These are phyloP conservation scores for Maudiozyma serrabonitensis DNA, from an alignment of 805 yeast species.

Conservation along the genomic window DNA sequence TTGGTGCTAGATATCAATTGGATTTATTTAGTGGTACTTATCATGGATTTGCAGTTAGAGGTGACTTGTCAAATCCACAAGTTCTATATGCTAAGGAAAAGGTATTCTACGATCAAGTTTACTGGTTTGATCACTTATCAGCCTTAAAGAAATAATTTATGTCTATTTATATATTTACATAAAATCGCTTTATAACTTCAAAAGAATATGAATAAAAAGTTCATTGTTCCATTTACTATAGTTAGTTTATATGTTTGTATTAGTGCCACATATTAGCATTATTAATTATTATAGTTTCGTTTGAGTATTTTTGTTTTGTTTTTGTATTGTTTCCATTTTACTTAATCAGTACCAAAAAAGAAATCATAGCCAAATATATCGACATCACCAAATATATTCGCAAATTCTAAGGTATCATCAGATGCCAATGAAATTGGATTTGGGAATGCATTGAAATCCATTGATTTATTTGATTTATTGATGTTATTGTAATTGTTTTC, in stretches of 20 bases:
- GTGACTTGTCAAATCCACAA: constrained; percentile 47
- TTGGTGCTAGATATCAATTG: constrained; percentile 47
- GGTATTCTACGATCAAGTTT: constrained; percentile 36
- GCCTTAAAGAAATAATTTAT: not conserved
- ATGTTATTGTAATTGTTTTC: too few species aligned
- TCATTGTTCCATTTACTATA: not conserved
- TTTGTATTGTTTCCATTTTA: not conserved
- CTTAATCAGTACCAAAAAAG: constrained; percentile 5
- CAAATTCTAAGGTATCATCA: not conserved
- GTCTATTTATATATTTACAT: not conserved
- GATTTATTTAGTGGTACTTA: constrained; percentile 51
- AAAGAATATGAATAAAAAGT: too few species aligned
- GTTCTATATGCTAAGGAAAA: constrained; percentile 61
- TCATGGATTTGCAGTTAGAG: constrained; percentile 80
- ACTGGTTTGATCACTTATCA: constrained; percentile 22
- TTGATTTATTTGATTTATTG: too few species aligned
- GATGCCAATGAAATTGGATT: not conserved
- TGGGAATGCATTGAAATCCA: not conserved
- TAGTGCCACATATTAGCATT: not conserved
- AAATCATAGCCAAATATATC: constrained; percentile 19
- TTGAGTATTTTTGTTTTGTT: not conserved
- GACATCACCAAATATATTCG: constrained; percentile 15
- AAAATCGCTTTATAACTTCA: not conserved
- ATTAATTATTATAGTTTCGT: not conserved
- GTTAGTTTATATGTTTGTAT: not conserved